Evolutionary conservation across 441 rosid genomes (phyloP).

Genomic region (Hura crepitans): DNA sequence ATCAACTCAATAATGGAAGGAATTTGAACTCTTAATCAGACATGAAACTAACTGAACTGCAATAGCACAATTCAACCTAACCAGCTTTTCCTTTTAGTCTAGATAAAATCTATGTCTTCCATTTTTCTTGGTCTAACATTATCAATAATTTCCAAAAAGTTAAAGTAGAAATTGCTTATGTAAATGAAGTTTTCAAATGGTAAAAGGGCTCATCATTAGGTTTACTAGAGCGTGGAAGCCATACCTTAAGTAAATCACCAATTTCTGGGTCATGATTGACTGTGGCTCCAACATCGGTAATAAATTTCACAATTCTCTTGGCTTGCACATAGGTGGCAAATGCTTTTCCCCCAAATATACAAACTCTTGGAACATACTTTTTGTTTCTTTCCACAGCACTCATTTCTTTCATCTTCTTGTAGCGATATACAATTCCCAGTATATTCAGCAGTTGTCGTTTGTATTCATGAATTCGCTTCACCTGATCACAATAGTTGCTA

Average conservation of each 20-base stretch:
- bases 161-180: not conserved
- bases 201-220: not conserved
- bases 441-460: constrained; percentile 86
- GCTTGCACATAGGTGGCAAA: constrained; percentile 93
- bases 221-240: not conserved
- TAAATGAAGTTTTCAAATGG: not conserved
- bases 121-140: not conserved
- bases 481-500: constrained; percentile 39
- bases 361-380: constrained; percentile 75
- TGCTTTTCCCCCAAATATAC: constrained; percentile 97
- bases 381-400: constrained; percentile 59
- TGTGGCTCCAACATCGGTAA: constrained; percentile 86
- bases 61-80: not conserved
- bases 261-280: constrained; percentile 84
- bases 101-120: not conserved
- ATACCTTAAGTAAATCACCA: constrained; percentile 88
- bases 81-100: not conserved
- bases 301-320: constrained; percentile 91
- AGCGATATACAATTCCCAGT: constrained; percentile 82
- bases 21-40: not conserved
- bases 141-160: not conserved
- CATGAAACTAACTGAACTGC: not conserved
- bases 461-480: constrained; percentile 95
- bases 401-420: constrained; percentile 96
- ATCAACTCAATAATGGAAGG: not conserved